phyloP scores from a whole-genome alignment of 106 monocot genomes.

The Vanilla planifolia region DNA sequence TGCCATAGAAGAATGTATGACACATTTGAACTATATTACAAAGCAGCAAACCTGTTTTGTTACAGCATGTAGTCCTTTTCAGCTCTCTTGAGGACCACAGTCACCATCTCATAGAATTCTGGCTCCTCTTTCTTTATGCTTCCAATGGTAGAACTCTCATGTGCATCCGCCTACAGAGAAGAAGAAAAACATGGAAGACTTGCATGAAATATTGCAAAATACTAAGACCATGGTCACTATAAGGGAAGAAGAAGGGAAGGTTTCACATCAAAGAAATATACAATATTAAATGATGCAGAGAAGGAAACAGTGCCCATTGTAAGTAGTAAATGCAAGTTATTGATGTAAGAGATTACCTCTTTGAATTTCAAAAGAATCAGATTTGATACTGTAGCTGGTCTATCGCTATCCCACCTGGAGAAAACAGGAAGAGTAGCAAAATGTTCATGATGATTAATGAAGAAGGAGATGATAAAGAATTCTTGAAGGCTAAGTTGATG shows the following conservation, averaged over 20 bases:
- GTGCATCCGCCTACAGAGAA: conserved; percentile 54
- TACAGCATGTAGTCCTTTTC: conserved; percentile 44
- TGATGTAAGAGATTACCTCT: conserved; percentile 44
- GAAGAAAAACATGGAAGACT: too few species aligned
- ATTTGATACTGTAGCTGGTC: conserved; percentile 74
- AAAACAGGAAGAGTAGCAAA: neutral
- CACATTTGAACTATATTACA: neutral
- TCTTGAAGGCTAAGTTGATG: too few species aligned
- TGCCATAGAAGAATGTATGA: too few species aligned
- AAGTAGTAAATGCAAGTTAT: neutral
- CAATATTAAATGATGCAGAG: too few species aligned
- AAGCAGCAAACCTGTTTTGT: conserved; percentile 14
- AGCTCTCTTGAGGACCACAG: conserved; percentile 44
- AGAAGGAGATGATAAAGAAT: too few species aligned
- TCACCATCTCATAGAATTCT: conserved; percentile 53
- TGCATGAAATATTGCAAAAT: too few species aligned
- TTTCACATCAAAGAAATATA: too few species aligned
- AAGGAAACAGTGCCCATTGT: too few species aligned
- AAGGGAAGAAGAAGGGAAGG: too few species aligned
- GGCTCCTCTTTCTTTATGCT: conserved; percentile 58
- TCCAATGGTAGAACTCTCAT: conserved; percentile 55
- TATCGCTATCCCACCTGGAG: conserved; percentile 75
- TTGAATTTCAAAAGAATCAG: conserved; percentile 87
- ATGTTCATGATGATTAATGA: too few species aligned
- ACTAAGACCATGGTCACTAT: too few species aligned